Evolutionary conservation across 257 asterid genomes (phyloP).

Genomic region (Przewalskia tangutica): DNA sequence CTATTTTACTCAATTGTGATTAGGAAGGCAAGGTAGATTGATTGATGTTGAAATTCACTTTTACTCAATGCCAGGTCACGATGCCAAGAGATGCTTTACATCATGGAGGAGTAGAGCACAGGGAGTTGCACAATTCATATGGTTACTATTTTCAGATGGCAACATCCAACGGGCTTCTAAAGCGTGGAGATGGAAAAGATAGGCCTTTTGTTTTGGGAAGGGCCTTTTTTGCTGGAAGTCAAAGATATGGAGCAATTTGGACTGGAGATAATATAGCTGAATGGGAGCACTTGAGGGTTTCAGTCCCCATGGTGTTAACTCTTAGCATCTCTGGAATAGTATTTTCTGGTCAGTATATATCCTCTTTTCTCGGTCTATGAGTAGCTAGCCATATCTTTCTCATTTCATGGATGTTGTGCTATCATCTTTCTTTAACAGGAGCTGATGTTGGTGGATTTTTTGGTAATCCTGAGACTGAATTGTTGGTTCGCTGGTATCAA

Average conservation of each 20-base stretch:
- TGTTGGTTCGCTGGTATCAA: slow-evolving; percentile 98
- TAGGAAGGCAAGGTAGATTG: neutral
- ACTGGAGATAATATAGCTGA: slow-evolving; percentile 96
- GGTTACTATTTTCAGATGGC: slow-evolving; percentile 99
- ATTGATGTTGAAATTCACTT: neutral
- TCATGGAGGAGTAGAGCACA: slow-evolving; percentile 74
- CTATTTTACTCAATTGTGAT: neutral
- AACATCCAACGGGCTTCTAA: slow-evolving; percentile 78
- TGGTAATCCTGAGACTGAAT: slow-evolving; percentile 85
- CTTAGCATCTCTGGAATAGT: slow-evolving; percentile 88
- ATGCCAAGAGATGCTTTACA: slow-evolving; percentile 97
- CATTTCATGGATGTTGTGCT: slow-evolving; percentile 9
- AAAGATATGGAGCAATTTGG: slow-evolving; percentile 96
- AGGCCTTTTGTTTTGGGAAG: slow-evolving; percentile 93
- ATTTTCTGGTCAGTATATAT: slow-evolving; percentile 59
- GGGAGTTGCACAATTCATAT: slow-evolving; percentile 92
- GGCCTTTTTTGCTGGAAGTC: slow-evolving; percentile 92
- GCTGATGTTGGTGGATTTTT: slow-evolving; percentile 99
- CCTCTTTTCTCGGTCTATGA: neutral
- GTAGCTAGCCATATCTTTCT: neutral
- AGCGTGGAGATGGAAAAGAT: slow-evolving; percentile 73
- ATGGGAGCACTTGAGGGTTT: slow-evolving; percentile 88
- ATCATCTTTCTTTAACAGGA: slow-evolving; percentile 32
- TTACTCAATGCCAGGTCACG: slow-evolving; percentile 39
- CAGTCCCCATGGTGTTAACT: slow-evolving; percentile 89